phyloP scores from a whole-genome alignment of 2,329 filamentous ascomycete species.

The Trichoderma sp. region DNA sequence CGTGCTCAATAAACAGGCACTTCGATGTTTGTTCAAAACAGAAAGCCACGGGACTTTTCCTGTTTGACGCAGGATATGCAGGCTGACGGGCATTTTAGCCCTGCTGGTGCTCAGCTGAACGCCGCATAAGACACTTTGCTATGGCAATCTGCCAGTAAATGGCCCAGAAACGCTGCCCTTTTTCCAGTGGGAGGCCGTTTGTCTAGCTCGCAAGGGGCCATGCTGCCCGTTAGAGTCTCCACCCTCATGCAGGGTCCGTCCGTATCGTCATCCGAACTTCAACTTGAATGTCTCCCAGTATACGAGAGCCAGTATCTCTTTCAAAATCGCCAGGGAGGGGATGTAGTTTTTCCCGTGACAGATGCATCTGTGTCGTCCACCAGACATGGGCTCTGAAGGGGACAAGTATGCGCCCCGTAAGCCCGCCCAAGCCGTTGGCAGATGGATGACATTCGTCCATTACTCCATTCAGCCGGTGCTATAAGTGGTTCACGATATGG shows the following conservation, averaged over 20 bases:
- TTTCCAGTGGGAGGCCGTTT: conserved; percentile 15
- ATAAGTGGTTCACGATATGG: not conserved
- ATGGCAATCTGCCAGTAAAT: conserved; percentile 10
- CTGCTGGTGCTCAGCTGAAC: conserved; percentile 13
- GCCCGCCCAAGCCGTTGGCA: not conserved
- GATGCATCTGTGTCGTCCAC: not conserved
- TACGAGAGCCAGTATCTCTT: not conserved
- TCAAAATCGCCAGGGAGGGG: not conserved
- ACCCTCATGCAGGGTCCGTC: conserved; percentile 5
- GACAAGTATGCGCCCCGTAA: not conserved
- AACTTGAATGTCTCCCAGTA: not conserved
- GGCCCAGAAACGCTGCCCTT: conserved; percentile 12
- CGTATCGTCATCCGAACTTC: conserved; percentile 7
- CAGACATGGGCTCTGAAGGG: not conserved
- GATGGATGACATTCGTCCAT: not conserved
- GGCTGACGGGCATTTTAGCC: conserved; percentile 16
- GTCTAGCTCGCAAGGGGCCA: not conserved
- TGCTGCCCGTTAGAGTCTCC: conserved; percentile 1
- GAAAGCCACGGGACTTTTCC: conserved; percentile 1
- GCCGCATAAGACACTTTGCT: conserved; percentile 13
- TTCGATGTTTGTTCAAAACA: not conserved
- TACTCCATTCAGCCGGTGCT: not conserved
- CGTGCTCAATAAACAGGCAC: not conserved
- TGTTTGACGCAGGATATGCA: conserved; percentile 6
- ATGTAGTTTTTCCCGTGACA: not conserved